A percentile compares a stretch with the other conserved stretches of the same genome.
phyloP scores from a whole-genome alignment of 108 stramenopile genomes.

The Nannochloropsis granulata region DNA sequence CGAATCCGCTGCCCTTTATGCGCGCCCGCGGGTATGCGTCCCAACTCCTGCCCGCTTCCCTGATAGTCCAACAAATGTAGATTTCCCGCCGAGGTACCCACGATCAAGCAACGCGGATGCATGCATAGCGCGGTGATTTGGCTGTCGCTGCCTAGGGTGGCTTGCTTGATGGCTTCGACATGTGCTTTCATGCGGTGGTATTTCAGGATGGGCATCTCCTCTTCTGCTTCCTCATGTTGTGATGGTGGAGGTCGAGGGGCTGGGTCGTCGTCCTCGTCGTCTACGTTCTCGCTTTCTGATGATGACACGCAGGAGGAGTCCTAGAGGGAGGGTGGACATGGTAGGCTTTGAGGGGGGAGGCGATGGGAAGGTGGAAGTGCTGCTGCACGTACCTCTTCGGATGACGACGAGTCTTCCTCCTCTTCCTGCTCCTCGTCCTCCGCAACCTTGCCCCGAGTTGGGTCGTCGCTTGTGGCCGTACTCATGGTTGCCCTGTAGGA shows the following conservation, averaged over 20 bases:
- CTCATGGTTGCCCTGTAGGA: neutral
- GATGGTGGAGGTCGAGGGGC: neutral
- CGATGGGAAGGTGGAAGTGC: conserved; percentile 6
- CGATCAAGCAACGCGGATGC: neutral
- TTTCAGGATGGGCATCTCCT: conserved; percentile 30
- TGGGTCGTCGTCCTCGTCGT: neutral
- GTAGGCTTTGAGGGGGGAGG: conserved; percentile 5
- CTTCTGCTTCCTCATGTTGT: neutral
- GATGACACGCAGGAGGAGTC: neutral
- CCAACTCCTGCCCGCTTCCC: neutral
- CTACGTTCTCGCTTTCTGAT: neutral
- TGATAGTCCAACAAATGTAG: conserved; percentile 11
- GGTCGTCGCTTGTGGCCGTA: neutral
- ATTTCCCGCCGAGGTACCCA: neutral
- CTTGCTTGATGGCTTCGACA: neutral
- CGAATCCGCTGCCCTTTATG: too few species aligned
- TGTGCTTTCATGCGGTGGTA: conserved; percentile 27
- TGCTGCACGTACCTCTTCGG: neutral
- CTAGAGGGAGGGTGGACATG: neutral
- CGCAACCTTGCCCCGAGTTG: neutral
- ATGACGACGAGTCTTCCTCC: neutral
- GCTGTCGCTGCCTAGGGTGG: neutral
- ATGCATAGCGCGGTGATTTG: neutral
- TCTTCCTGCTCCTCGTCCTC: neutral
- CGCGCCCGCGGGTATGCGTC: neutral